Percentiles rank a stretch among this genome's conserved stretches.
Conservation (phyloP, 306 rosid species). For the Cicer yamashitae region DNA sequence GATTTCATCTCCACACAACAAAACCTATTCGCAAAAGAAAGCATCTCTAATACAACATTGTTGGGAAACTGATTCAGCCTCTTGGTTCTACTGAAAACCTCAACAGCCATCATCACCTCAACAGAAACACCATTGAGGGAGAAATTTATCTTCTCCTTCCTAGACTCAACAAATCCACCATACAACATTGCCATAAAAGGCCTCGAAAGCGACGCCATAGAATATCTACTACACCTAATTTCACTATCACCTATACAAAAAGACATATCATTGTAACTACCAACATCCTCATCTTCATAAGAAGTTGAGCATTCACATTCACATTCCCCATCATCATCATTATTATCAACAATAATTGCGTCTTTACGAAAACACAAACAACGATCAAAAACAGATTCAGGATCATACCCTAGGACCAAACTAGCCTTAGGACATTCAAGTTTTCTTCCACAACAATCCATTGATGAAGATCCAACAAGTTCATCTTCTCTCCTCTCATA, state of each 20-base stretch:
- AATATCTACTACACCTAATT: slow-evolving; percentile 64
- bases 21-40: slow-evolving; percentile 70
- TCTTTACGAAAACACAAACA: slow-evolving; percentile 43
- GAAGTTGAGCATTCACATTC: slow-evolving; percentile 62
- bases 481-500: slow-evolving; percentile 85
- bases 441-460: slow-evolving; percentile 75
- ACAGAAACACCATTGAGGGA: slow-evolving; percentile 63
- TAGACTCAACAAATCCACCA: slow-evolving; percentile 70
- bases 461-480: slow-evolving; percentile 61
- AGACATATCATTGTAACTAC: slow-evolving; percentile 51
- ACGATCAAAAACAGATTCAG: slow-evolving; percentile 60
- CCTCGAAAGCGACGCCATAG: slow-evolving; percentile 67
- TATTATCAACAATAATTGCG: background rate
- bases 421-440: slow-evolving; percentile 74
- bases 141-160: slow-evolving; percentile 76
- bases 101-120: slow-evolving; percentile 72
- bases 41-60: slow-evolving; percentile 61
- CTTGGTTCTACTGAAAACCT: slow-evolving; percentile 74
- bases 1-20: slow-evolving; percentile 86
- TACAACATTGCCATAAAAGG: slow-evolving; percentile 76
- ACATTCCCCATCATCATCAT: slow-evolving; percentile 30
- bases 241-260: slow-evolving; percentile 72
- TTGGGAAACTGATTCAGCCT: slow-evolving; percentile 54
- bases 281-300: slow-evolving; percentile 52
- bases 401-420: slow-evolving; percentile 68